These are phyloP conservation scores for Yamadazyma olivae DNA, from an alignment of 805 yeast genomes.

Conservation along the genomic window DNA sequence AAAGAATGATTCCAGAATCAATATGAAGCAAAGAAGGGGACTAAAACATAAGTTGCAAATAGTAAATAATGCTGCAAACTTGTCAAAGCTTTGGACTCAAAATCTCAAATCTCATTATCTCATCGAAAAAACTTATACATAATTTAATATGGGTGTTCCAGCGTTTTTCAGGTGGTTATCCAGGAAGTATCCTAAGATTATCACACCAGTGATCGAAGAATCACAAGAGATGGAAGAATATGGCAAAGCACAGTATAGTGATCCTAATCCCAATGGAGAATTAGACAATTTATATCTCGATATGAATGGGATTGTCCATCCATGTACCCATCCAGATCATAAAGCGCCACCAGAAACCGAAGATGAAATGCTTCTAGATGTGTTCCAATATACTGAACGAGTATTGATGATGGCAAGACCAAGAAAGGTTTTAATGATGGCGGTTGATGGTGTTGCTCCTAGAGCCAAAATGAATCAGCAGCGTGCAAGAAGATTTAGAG, in stretches of 20 bases:
- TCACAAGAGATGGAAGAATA: slow-evolving; percentile 51
- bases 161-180: slow-evolving; percentile 97
- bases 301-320: slow-evolving; percentile 99
- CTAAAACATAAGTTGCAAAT: too few species aligned
- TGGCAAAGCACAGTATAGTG: slow-evolving; percentile 61
- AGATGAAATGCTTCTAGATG: slow-evolving; percentile 93
- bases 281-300: slow-evolving; percentile 89
- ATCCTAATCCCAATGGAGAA: slow-evolving; percentile 94
- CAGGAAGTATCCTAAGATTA: slow-evolving; percentile 87
- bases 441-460: slow-evolving; percentile 99
- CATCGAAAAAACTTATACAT: not conserved
- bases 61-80: too few species aligned
- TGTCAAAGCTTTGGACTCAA: too few species aligned
- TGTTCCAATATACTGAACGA: slow-evolving; percentile 88
- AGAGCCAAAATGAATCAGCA: slow-evolving; percentile 98
- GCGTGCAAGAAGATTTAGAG: slow-evolving; percentile 86
- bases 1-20: too few species aligned
- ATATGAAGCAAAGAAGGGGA: too few species aligned
- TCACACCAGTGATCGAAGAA: slow-evolving; percentile 84
- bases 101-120: too few species aligned
- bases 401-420: slow-evolving; percentile 95
- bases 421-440: slow-evolving; percentile 85
- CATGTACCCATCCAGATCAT: slow-evolving; percentile 97
- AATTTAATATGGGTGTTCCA: slow-evolving; percentile 83
- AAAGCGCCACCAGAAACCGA: slow-evolving; percentile 95